Conservation (phyloP, 345 rosid species). For the Syzygium aqueum region DNA sequence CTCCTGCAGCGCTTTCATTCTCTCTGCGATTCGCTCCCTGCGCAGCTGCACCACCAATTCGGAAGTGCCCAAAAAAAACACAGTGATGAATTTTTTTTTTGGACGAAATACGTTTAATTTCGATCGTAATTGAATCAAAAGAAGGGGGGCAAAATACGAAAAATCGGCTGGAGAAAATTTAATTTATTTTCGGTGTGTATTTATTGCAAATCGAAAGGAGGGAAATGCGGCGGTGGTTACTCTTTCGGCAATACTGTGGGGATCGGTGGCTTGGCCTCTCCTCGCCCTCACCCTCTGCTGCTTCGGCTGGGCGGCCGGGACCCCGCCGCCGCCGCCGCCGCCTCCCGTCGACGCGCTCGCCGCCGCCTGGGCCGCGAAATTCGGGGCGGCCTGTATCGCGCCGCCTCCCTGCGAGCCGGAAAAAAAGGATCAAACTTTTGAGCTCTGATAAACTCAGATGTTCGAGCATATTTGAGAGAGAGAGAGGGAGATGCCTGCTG, state of each 20-base stretch:
- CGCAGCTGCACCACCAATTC: constrained; percentile 44
- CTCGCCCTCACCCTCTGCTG: constrained; percentile 77
- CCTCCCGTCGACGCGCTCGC: constrained; percentile 31
- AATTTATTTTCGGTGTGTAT: background rate
- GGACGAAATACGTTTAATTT: background rate
- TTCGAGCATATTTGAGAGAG: background rate
- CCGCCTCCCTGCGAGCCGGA: background rate
- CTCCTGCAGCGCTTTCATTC: constrained; percentile 97
- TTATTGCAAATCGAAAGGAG: no score
- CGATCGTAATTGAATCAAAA: background rate
- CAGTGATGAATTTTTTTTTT: no score
- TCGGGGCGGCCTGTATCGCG: background rate
- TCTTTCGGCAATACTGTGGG: constrained; percentile 95
- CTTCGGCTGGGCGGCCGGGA: constrained; percentile 53
- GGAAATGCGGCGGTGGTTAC: constrained; percentile 17
- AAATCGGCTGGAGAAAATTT: background rate
- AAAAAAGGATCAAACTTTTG: background rate
- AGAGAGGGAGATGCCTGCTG: background rate
- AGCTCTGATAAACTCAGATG: background rate
- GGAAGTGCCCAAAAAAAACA: background rate
- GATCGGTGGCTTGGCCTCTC: constrained; percentile 99
- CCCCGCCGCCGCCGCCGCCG: constrained; percentile 37
- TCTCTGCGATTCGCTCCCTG: constrained; percentile 92
- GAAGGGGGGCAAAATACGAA: background rate
- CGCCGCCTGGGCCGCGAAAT: background rate